phyloP scores from a whole-genome alignment of 2,329 filamentous ascomycete genomes.

The Teratosphaeriaceae sp. region DNA sequence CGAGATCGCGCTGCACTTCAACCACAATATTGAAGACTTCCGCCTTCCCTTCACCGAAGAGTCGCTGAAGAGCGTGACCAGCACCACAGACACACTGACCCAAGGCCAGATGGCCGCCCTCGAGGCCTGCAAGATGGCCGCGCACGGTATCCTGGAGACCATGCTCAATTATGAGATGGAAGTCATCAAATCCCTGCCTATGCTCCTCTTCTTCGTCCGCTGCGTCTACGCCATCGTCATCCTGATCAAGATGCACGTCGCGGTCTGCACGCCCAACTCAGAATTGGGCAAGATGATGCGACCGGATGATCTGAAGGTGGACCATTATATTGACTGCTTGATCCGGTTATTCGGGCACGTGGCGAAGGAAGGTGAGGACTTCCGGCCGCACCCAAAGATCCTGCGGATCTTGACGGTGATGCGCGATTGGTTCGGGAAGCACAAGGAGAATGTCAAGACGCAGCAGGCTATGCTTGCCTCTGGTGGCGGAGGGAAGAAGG shows the following conservation, averaged over 20 bases:
- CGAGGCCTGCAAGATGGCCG: conserved; percentile 39
- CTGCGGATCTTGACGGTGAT: conserved; percentile 40
- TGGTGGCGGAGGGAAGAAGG: too few relatives aligned
- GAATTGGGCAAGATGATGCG: conserved; percentile 46
- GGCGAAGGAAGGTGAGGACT: conserved; percentile 12
- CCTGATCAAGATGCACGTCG: conserved; percentile 55
- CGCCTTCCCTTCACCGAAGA: conserved; percentile 40
- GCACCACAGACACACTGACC: conserved; percentile 35
- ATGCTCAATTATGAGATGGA: conserved; percentile 44
- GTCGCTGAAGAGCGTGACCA: conserved; percentile 34
- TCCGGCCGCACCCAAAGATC: conserved; percentile 40
- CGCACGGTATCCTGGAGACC: conserved; percentile 42
- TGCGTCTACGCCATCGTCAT: conserved; percentile 52
- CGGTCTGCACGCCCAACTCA: conserved; percentile 40
- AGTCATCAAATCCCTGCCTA: conserved; percentile 37
- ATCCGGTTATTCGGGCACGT: conserved; percentile 35
- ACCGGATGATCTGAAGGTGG: conserved; percentile 41
- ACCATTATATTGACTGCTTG: conserved; percentile 40
- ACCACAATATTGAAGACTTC: conserved; percentile 39
- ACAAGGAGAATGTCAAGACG: conserved; percentile 28
- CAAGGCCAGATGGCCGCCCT: conserved; percentile 42
- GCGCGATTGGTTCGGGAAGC: conserved; percentile 37
- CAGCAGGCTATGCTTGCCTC: too few relatives aligned
- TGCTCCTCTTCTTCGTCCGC: conserved; percentile 43
- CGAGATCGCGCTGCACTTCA: conserved; percentile 45